Evolutionary conservation across 2,329 filamentous ascomycete species (phyloP).

Genomic region (Colletotrichum simmondsii): DNA sequence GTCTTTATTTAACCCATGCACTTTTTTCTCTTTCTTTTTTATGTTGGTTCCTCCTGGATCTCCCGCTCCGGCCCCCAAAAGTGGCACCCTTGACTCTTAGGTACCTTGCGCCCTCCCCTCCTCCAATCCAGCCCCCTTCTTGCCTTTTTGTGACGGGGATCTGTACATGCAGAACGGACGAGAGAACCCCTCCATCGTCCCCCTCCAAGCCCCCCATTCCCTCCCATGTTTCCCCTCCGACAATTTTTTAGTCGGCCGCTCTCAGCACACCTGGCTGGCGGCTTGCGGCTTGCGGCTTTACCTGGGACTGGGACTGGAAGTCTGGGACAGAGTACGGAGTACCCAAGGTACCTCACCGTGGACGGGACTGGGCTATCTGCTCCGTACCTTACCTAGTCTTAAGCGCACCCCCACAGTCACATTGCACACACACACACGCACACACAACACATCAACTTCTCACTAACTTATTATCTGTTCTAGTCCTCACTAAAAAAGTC

Average conservation of each 20-base stretch:
- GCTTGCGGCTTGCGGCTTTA: no score
- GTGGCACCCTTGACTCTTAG: background rate
- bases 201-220: background rate
- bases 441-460: slow-evolving; percentile 6
- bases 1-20: background rate
- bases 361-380: background rate
- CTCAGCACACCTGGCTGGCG: background rate
- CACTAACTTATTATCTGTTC: slow-evolving; percentile 27
- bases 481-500: slow-evolving; percentile 32
- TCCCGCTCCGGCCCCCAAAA: background rate
- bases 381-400: slow-evolving; percentile 11
- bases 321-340: background rate
- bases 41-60: background rate
- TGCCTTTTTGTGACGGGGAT: background rate
- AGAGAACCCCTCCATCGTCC: slow-evolving; percentile 26
- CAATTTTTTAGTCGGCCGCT: slow-evolving; percentile 12
- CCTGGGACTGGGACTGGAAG: no score
- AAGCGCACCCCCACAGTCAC: slow-evolving; percentile 31
- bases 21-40: background rate
- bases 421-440: slow-evolving; percentile 16
- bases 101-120: background rate
- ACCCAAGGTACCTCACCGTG: background rate
- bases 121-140: background rate
- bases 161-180: slow-evolving; percentile 11
- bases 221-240: background rate